Conservation (phyloP, 345 rosid genomes). For the Citrus cavaleriei region DNA sequence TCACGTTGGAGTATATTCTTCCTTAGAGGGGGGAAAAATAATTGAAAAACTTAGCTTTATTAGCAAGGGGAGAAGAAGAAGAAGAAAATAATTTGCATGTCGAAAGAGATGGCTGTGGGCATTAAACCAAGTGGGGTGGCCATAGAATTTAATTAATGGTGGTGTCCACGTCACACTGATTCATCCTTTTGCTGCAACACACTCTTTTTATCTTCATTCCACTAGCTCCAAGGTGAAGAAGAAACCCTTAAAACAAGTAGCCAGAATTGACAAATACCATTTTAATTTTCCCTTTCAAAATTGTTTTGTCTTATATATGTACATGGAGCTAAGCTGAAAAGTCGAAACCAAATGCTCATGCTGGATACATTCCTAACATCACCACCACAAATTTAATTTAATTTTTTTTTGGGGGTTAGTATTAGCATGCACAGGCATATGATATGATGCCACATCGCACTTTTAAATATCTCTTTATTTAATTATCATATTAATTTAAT, state of each 20-base stretch:
- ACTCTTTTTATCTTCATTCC: conserved; percentile 36
- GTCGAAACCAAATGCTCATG: not conserved
- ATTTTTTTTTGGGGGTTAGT: conserved; percentile 9
- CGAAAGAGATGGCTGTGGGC: not conserved
- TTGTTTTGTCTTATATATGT: not conserved
- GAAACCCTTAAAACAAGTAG: conserved; percentile 22
- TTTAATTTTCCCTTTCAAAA: not conserved
- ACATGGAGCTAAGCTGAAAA: not conserved
- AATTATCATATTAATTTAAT: conserved; percentile 19
- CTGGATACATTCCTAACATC: conserved; percentile 27
- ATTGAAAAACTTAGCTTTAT: not conserved
- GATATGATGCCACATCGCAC: conserved; percentile 43
- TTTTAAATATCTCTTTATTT: conserved; percentile 22
- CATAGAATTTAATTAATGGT: conserved; percentile 36
- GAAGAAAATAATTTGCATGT: not conserved
- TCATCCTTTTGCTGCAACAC: conserved; percentile 8
- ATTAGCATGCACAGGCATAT: conserved; percentile 10
- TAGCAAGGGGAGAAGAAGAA: not conserved
- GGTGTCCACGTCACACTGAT: conserved; percentile 50
- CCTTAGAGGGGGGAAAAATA: not conserved
- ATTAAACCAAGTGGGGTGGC: conserved; percentile 41
- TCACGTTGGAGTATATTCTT: conserved; percentile 3
- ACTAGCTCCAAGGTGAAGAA: conserved; percentile 18
- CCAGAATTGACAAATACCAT: conserved; percentile 5
- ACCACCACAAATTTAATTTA: conserved; percentile 17